Evolutionary conservation across 2,329 filamentous ascomycete species (phyloP).

Genomic region (Blastomyces parvus): DNA sequence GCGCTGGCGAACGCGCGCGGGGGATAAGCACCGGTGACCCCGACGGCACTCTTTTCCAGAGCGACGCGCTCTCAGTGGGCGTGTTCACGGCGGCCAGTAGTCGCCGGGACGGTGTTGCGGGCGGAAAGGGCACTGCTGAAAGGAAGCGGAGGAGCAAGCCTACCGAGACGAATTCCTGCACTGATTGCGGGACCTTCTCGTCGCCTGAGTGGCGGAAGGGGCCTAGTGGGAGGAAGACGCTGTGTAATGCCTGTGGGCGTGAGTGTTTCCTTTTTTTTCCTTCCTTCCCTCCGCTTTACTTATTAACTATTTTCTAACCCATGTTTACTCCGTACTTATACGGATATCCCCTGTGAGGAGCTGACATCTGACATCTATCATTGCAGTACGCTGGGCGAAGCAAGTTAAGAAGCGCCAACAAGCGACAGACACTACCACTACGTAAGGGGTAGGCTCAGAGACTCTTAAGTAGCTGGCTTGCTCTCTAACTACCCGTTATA

Average conservation of each 20-base stretch:
- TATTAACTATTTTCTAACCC: slow-evolving; percentile 6
- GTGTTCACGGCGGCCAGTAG: slow-evolving; percentile 64
- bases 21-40: slow-evolving; percentile 80
- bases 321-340: neutral
- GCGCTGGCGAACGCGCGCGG: slow-evolving; percentile 76
- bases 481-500: neutral
- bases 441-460: neutral
- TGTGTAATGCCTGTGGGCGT: slow-evolving; percentile 93
- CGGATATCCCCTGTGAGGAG: slow-evolving; percentile 1
- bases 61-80: slow-evolving; percentile 62
- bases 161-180: slow-evolving; percentile 82
- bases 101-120: slow-evolving; percentile 53
- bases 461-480: neutral
- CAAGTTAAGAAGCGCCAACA: slow-evolving; percentile 64
- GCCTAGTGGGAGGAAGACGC: slow-evolving; percentile 80
- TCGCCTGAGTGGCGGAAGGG: slow-evolving; percentile 96
- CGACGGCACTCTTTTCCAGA: slow-evolving; percentile 71
- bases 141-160: slow-evolving; percentile 82
- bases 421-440: neutral
- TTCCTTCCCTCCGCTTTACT: too few species aligned
- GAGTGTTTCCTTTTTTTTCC: slow-evolving; percentile 25
- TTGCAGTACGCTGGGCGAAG: slow-evolving; percentile 49
- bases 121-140: slow-evolving; percentile 45
- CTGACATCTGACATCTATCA: slow-evolving; percentile 5
- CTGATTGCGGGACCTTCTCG: slow-evolving; percentile 87